Evolutionary conservation across 371 early-diverging fungal species (phyloP).

Genomic region (Syncephalis fuscata): DNA sequence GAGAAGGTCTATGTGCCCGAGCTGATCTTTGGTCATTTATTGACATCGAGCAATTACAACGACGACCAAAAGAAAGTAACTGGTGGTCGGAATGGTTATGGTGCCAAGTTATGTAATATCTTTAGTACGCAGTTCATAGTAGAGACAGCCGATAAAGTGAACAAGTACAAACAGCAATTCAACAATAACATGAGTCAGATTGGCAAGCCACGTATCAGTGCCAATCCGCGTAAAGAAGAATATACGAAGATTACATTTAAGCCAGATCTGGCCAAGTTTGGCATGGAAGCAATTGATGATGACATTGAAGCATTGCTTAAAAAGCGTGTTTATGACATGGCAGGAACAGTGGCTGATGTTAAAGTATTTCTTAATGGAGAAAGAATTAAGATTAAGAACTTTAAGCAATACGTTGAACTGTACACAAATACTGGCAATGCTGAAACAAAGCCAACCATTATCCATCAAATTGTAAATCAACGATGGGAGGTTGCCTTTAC

Average conservation of each 20-base stretch:
- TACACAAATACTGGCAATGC: conserved; percentile 38
- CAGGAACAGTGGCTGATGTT: conserved; percentile 75
- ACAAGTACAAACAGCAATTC: conserved; percentile 77
- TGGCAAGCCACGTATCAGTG: conserved; percentile 54
- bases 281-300: conserved; percentile 74
- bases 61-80: conserved; percentile 97
- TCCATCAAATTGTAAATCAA: conserved; percentile 38
- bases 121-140: conserved; percentile 94
- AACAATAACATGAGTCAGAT: conserved; percentile 75
- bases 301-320: conserved; percentile 83
- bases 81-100: conserved; percentile 99
- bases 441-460: conserved; percentile 22
- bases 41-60: conserved; percentile 98
- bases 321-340: conserved; percentile 96
- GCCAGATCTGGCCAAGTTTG: conserved; percentile 92
- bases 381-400: conserved; percentile 66
- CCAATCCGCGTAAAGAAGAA: conserved; percentile 39
- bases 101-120: conserved; percentile 99
- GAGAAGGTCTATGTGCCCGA: conserved; percentile 98
- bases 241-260: conserved; percentile 91
- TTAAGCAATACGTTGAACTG: conserved; percentile 85
- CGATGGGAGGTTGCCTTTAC: conserved; percentile 1
- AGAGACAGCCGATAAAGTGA: conserved; percentile 81
- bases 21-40: conserved; percentile 97
- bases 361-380: conserved; percentile 89